Base-by-base conservation (phyloP, 192 early-diverging fungal species). In the Obelidium mucronatum region DNA sequence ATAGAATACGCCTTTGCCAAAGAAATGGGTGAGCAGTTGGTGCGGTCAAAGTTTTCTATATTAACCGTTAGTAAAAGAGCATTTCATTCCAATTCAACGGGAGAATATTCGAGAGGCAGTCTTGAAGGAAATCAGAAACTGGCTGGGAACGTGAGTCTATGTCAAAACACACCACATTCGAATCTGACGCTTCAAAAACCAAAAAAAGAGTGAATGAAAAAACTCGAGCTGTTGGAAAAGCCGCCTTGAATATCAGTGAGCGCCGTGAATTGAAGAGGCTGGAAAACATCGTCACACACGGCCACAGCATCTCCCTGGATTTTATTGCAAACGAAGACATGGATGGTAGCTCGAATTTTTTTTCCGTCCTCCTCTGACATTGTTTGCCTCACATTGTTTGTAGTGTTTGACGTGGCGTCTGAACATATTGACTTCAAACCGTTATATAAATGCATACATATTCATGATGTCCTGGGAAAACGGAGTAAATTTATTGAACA, bases 391-490 rank as follows among this genome's bases (percentile, higher is more conserved):
- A 52, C 39, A 15, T 30, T 51, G 2, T 35, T n/a, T 64, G n/a
- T 54, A 72, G 69, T 72, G 6, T 74, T 35, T 48, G 90, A 92
- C 68, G 83, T 86, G n/a, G 90, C 90, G 30, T 86, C 91, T 17
- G 81, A 93, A 30, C 81, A 94, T 24, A 88, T 99, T 61, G 96
- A 98, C 76, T 95, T 99, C 84, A 91, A 92, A 71, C 95, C 97
- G 26, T 86, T 99, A 60, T 98, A 95, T 83, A 95, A 96, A 81
- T 97, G 96, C 78, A 84, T 98, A 64, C 95, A 98, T 67, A 96
- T 99, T 51, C 91, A 99, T 80, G 94, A 95, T 66, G 94, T 95
- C 30, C 90, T 99, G 13, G 96, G 96, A 1, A 91, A 93, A 40
- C 89, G 94, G 28, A 83, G 86, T 35, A 92, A 97, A 80, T 94